Conservation (phyloP, 1,284 basidiomycete genomes). For the Heterobasidion parviporum region DNA sequence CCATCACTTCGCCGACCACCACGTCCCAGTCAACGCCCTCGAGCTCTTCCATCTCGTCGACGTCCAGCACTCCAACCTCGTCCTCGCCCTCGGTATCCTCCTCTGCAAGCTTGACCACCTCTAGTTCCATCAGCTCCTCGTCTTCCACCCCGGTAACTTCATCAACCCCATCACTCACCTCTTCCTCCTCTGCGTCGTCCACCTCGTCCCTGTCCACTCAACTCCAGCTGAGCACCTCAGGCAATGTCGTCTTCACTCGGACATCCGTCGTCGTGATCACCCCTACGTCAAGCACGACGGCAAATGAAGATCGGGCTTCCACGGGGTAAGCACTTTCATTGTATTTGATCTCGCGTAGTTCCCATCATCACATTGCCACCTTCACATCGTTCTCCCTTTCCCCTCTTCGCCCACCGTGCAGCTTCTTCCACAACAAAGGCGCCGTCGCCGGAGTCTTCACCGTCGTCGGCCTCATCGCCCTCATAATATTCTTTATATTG, state of each 20-base stretch:
- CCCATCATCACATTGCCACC: not conserved
- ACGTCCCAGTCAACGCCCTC: not conserved
- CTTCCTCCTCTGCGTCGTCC: slow-evolving; percentile 8
- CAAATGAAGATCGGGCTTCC: not conserved
- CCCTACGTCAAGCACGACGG: not conserved
- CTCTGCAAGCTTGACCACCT: not conserved
- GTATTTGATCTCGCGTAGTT: not conserved
- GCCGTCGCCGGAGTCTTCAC: slow-evolving; percentile 65
- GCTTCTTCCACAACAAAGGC: slow-evolving; percentile 64
- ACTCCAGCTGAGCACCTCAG: not conserved
- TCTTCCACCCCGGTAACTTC: not conserved
- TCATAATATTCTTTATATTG: slow-evolving; percentile 44
- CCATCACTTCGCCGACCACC: not conserved
- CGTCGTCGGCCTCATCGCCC: slow-evolving; percentile 52
- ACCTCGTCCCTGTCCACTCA: slow-evolving; percentile 4
- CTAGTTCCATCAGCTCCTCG: not conserved
- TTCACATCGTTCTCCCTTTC: not conserved
- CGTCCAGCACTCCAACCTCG: not conserved
- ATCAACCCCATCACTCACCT: not conserved
- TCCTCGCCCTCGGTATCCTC: not conserved
- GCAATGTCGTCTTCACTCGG: not conserved
- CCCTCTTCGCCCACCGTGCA: slow-evolving; percentile 16
- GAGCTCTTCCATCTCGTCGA: not conserved
- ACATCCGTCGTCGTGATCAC: not conserved
- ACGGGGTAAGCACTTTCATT: not conserved